These are phyloP conservation scores for Penicillium verhagenii DNA, from an alignment of 495 filamentous ascomycete species.

Conservation along the genomic window DNA sequence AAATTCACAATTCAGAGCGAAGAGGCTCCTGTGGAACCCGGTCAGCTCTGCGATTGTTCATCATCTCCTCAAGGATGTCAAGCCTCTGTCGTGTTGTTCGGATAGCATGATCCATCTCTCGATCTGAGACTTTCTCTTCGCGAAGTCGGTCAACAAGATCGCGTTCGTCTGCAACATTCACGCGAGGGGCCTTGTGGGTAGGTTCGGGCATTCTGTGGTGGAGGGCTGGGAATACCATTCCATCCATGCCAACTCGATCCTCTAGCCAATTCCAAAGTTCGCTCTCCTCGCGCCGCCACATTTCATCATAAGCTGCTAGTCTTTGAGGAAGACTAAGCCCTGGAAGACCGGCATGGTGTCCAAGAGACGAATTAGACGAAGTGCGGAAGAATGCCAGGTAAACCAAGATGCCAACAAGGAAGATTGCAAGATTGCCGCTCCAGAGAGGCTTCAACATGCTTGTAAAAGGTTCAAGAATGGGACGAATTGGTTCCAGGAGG, in stretches of 20 bases:
- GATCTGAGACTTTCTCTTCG: constrained; percentile 72
- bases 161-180: constrained; percentile 30
- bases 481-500: constrained; percentile 71
- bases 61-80: constrained; percentile 67
- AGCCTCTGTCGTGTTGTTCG: constrained; percentile 80
- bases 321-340: constrained; percentile 56
- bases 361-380: constrained; percentile 46
- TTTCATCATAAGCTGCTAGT: constrained; percentile 84
- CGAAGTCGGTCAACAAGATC: constrained; percentile 48
- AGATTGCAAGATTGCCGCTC: constrained; percentile 60
- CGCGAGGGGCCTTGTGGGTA: constrained; percentile 19
- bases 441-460: constrained; percentile 70
- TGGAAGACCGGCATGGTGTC: constrained; percentile 37
- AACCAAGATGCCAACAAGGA: constrained; percentile 52
- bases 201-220: constrained; percentile 28
- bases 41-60: constrained; percentile 54
- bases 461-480: constrained; percentile 65
- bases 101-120: constrained; percentile 83
- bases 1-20: constrained; percentile 19
- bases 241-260: constrained; percentile 75
- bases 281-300: constrained; percentile 87
- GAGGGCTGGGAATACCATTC: constrained; percentile 48
- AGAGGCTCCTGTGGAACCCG: constrained; percentile 12
- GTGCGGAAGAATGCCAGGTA: constrained; percentile 57
- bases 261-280: constrained; percentile 97